Conservation (phyloP, 495 filamentous ascomycete species). For the Cercophora newfieldiana region DNA sequence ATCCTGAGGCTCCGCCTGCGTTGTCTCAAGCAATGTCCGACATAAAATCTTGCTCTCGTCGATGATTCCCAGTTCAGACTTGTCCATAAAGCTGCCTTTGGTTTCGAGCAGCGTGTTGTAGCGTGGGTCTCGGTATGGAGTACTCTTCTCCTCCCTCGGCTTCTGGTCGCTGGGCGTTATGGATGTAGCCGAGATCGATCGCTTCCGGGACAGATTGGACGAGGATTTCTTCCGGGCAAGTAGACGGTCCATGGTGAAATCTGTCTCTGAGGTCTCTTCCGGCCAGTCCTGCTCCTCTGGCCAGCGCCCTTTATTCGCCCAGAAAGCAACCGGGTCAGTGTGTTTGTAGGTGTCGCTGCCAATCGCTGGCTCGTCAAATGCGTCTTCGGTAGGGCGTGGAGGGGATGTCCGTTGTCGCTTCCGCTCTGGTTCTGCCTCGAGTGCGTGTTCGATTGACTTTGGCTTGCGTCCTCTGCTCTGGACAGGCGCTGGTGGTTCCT, state of each 20-base stretch:
- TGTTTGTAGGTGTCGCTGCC: no score
- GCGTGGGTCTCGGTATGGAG: neutral
- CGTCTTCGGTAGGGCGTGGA: no score
- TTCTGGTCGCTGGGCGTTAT: conserved; percentile 45
- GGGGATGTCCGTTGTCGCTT: conserved; percentile 21
- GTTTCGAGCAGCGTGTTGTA: neutral
- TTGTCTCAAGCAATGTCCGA: conserved; percentile 31
- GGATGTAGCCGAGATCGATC: conserved; percentile 38
- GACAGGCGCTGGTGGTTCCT: conserved; percentile 24
- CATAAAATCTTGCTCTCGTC: conserved; percentile 34
- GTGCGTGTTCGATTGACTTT: conserved; percentile 21
- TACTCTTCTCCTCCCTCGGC: conserved; percentile 32
- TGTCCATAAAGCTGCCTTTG: conserved; percentile 6
- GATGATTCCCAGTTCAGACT: no score
- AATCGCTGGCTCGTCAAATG: no score
- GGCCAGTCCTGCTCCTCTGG: no score
- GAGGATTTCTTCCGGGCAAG: conserved; percentile 33
- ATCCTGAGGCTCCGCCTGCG: conserved; percentile 33
- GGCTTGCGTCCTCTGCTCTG: conserved; percentile 24
- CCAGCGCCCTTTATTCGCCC: no score
- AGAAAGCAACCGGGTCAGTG: no score
- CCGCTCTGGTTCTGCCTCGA: conserved; percentile 14
- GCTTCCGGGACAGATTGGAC: conserved; percentile 30
- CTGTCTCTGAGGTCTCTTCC: neutral
- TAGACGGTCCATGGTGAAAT: conserved; percentile 22